Base-by-base conservation (phyloP, 345 rosid genomes). In the Nephelium lappaceum region DNA sequence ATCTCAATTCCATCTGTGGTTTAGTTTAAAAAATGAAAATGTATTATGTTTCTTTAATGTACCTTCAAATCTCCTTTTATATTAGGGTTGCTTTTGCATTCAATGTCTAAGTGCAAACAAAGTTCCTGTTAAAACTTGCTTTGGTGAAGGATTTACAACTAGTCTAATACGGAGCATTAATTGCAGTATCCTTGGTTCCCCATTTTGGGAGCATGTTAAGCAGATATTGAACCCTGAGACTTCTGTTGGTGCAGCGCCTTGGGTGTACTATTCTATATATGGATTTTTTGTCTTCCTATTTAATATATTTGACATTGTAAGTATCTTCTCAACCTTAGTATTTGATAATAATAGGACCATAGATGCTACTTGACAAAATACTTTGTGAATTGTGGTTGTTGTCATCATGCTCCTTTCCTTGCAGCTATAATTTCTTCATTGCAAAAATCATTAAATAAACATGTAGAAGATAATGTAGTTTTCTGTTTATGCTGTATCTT, bases 241-340 rank as follows among this genome's bases (percentile, higher is more conserved):
- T 83, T 89, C 96, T 24, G 57, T 89, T 79, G 99, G 99, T 75
- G 99, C 99, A 68, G 88, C 80, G 36, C 98, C 95, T 12, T 95
- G 93, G 97, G 94, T 93, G 69, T 95, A 93, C 88, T 95, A 93
- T 85, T 82, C 98, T 38, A 83, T 91, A 75, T 95, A 89, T 83
- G 99, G 94, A 2, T 93, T 95, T 78, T 92, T 90, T 67, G 99
- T 95, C 74, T 95, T 93, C 75, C 66, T 95, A 53, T 92, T 95
- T 91, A 95, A 93, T 83, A 95, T 95, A 77, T 95, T 93, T 82
- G 99, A 95, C 89, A 95, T 92, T 71, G 98, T 95, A 81, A 95
- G 98, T 90, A 55, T 77, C 75, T 79, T 47, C 23, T 81, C 51
- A 67, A 53, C 77, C 60, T 73, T 51, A 1, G 12, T 55, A 69